Evolutionary conservation across 75 land plant species (phyloP).

Genomic region (Pinus tabuliformis): DNA sequence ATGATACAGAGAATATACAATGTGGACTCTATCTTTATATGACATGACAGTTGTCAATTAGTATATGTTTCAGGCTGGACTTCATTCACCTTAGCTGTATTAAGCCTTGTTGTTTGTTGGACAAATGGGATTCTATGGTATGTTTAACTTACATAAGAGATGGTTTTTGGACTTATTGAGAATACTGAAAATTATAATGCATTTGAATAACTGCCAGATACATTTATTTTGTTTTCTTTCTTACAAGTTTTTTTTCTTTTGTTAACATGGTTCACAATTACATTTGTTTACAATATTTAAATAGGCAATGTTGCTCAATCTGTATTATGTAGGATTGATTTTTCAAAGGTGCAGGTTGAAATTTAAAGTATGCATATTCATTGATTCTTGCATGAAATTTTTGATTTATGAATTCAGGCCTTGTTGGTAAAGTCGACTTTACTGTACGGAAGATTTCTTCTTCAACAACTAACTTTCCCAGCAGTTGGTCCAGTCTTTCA

Average conservation of each 20-base stretch:
- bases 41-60: neutral
- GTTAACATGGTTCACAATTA: neutral
- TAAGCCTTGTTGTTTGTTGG: neutral
- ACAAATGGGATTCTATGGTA: neutral
- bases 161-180: neutral
- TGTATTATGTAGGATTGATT: neutral
- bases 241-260: too few species aligned
- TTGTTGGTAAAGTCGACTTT: conserved; percentile 90
- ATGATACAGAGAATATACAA: too few species aligned
- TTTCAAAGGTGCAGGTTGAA: neutral
- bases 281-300: neutral
- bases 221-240: neutral
- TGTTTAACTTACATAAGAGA: neutral
- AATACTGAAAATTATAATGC: neutral
- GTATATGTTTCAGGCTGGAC: neutral
- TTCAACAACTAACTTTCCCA: conserved; percentile 48
- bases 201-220: neutral
- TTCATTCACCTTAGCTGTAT: neutral
- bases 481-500: conserved; percentile 57
- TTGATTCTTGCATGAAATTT: neutral
- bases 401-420: conserved; percentile 33
- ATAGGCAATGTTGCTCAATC: neutral
- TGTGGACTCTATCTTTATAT: neutral
- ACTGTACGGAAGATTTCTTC: conserved; percentile 86
- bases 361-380: neutral